Evolutionary conservation across 1,284 basidiomycete genomes (phyloP), one percentile per base, ranked within the genome.

Genomic region (Fomitopsis schrenkii): DNA sequence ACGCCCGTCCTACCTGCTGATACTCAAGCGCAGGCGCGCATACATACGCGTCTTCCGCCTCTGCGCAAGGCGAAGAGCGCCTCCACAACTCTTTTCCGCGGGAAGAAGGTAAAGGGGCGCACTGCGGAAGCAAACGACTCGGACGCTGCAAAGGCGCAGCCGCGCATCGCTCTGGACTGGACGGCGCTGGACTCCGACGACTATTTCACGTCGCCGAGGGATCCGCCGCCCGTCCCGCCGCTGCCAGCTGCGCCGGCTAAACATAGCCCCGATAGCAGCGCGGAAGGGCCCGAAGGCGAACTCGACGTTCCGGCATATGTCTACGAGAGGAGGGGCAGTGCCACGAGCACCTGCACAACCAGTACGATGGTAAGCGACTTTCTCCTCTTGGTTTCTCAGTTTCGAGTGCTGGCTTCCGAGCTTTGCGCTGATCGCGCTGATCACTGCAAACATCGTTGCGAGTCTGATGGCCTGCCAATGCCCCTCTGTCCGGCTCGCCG

Each of bases 241-340:
- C 36, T 55, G 19, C 58, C 55, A 17, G 7, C n/a, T 8, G 40
- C 46, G 10, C 33, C 40, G 19, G 26, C 30, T 12, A 41, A 22
- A 14, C 33, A 22, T 14, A 26, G 45, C 9, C 33, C n/a, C 2
- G 55, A 50, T n/a, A 44, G 22, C 2, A 15, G 33, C 17, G 35
- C 7, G 8, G 60, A 59, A 1, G 54, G 38, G 22, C 38, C 38
- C 14, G 56, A 59, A 12, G 62, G 45, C 14, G 54, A 60, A 19
- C 28, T 66, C 8, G 48, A 64, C 19, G 63, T 65, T 3, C 71
- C 71, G 2, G 58, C 62, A 14, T 71, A 70, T 53, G 70, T 72
- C 7, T 71, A 66, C 57, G 69, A 67, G 50, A 61, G 72, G 36
- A 64, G 72, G 33, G 72, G 70, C 5, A 72, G 72, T 45, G 67